Evolutionary conservation across 495 filamentous ascomycete species (phyloP).

Genomic region (Pseudoneurospora amorphoporcata): DNA sequence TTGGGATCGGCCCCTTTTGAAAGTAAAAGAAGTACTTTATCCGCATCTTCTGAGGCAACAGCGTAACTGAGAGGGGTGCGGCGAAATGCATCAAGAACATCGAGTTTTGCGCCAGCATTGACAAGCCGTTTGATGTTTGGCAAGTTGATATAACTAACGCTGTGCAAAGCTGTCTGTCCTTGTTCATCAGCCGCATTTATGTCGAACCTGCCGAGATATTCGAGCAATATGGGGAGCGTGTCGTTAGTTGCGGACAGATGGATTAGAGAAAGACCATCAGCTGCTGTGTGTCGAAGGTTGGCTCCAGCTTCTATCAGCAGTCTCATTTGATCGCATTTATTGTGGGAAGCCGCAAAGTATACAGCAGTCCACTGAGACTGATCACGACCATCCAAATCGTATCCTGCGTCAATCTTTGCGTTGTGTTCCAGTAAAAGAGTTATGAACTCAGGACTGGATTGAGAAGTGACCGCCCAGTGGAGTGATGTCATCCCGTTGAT

Average conservation of each 20-base stretch:
- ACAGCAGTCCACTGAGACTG: background rate
- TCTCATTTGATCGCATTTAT: background rate
- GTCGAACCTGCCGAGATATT: background rate
- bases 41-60: background rate
- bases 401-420: background rate
- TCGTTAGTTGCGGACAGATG: background rate
- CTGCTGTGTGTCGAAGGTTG: background rate
- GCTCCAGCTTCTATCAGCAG: background rate
- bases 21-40: background rate
- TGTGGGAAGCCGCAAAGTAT: background rate
- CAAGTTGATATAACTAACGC: background rate
- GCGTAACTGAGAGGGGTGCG: background rate
- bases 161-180: background rate
- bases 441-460: background rate
- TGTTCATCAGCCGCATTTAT: background rate
- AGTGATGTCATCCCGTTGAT: background rate
- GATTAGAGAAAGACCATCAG: background rate
- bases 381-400: too few species aligned
- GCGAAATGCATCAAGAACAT: background rate
- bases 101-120: background rate
- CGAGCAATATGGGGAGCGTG: background rate
- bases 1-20: background rate
- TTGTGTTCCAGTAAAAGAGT: background rate
- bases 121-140: background rate
- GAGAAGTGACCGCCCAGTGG: background rate